A percentile compares a stretch with the other conserved stretches of the same genome.
phyloP scores from a whole-genome alignment of 78 protist species.

The Monosiga brevicollis region DNA sequence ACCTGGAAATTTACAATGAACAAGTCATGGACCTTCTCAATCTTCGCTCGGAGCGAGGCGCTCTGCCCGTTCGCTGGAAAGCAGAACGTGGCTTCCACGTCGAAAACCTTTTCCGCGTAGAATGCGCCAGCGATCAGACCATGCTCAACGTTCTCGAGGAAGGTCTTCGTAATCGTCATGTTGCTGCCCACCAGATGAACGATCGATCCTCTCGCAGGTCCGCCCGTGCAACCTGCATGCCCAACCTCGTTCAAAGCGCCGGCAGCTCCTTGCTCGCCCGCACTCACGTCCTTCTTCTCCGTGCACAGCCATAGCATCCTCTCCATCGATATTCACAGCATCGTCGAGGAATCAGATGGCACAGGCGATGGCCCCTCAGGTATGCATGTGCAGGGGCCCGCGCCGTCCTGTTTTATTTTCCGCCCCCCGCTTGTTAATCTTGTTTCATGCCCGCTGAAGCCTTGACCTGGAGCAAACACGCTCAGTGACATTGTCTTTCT shows the following conservation, averaged over 20 bases:
- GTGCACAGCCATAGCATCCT: slow-evolving; percentile 20
- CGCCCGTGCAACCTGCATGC: too few relatives aligned
- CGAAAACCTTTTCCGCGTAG: background rate
- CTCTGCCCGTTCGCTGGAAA: slow-evolving; percentile 4
- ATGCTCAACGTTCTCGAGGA: background rate
- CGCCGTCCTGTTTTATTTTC: too few relatives aligned
- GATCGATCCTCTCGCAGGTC: slow-evolving; percentile 28
- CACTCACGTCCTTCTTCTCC: too few relatives aligned
- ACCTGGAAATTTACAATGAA: slow-evolving; percentile 69
- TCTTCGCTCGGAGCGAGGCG: background rate
- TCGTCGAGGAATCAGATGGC: too few relatives aligned
- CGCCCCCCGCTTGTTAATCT: too few relatives aligned
- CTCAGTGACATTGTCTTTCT: background rate
- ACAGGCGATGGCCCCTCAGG: slow-evolving; percentile 21
- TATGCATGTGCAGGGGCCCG: slow-evolving; percentile 29
- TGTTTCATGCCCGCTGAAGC: too few relatives aligned
- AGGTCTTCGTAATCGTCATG: background rate
- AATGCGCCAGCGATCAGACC: background rate
- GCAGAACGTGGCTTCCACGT: background rate
- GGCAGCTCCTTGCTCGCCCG: too few relatives aligned
- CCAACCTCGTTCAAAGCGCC: too few relatives aligned
- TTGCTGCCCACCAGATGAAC: slow-evolving; percentile 22
- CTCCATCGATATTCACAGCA: background rate
- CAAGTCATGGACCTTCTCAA: slow-evolving; percentile 59
- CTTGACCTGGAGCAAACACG: background rate